Evolutionary conservation across 129 eudicot species (phyloP).

Genomic region (Saposhnikovia divaricata): DNA sequence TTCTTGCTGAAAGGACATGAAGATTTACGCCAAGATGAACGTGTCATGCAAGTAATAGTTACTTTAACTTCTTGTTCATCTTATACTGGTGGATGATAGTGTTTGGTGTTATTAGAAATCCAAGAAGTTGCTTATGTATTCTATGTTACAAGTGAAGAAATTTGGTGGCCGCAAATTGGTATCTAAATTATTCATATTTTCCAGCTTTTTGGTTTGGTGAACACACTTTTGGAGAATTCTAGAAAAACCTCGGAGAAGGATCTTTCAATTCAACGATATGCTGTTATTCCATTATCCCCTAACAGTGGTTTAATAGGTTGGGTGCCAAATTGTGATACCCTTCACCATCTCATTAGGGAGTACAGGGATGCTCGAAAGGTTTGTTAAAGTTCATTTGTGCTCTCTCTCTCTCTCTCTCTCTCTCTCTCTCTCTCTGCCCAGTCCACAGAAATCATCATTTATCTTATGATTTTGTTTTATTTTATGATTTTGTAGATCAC

Average conservation of each 20-base stretch:
- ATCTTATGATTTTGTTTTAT: constrained; percentile 3
- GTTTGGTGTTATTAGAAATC: neutral
- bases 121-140: neutral
- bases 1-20: constrained; percentile 98
- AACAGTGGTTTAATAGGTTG: constrained; percentile 94
- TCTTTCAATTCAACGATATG: constrained; percentile 81
- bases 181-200: neutral
- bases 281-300: constrained; percentile 88
- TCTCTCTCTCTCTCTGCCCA: neutral
- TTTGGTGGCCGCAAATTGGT: neutral
- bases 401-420: neutral
- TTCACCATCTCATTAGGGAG: constrained; percentile 94
- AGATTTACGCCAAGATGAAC: constrained; percentile 97
- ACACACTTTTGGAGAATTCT: constrained; percentile 91
- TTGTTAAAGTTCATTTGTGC: neutral
- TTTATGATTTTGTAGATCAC: constrained; percentile 40
- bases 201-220: constrained; percentile 94
- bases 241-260: constrained; percentile 86
- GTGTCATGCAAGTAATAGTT: constrained; percentile 86
- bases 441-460: neutral
- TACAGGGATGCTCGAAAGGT: constrained; percentile 97
- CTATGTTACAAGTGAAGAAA: neutral
- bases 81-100: neutral
- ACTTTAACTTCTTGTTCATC: neutral
- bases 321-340: constrained; percentile 97